Base-by-base conservation (phyloP, 2,329 filamentous ascomycete genomes). In the Ceratocystis destructans region DNA sequence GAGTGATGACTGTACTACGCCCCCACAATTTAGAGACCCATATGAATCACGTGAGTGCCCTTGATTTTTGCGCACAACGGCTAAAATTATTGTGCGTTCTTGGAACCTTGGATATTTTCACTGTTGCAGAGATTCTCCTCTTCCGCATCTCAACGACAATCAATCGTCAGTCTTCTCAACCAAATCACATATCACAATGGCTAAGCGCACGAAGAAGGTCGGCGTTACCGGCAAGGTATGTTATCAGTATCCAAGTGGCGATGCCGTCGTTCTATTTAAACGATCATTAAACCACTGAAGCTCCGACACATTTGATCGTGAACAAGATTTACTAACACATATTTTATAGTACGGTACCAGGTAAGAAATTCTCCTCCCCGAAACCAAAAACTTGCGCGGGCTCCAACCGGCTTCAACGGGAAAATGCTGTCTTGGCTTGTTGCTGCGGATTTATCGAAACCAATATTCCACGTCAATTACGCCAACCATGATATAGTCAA, bases 161-260 rank as follows among this genome's bases (percentile, higher is more conserved):
- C 64, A 64, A 53, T 62, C 66, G 41, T 67, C 61, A 64, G 64
- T 66, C 67, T 68, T 55, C 62, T 62, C 67, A 66, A 62, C 64
- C 64, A 74, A 77, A 77, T 46, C 66, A 68, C 61, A 68, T 53
- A 79, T 79, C 83, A 90, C 87, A 81, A 94, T 94, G 89, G 90
- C 89, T 79, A 93, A 94, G 86, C 87, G 90, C 83, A 95, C 90
- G 73, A 95, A 79, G 88, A 95, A 96, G 89, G 91, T 96, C 87
- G 90, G 90, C 80, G 92, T 96, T 80, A 96, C 93, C 83, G 90
- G 70, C 65, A 68, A 68, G 64, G 76, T 78, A 75, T 69, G 76
- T 78, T 74, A 71, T 67, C 37, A 64, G 69, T 33, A 15, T 48
- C 44, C 53, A 45, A 28, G 20, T 53, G 53, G 33, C 62, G 57